A percentile compares a stretch with the other conserved stretches of the same genome.
Evolutionary conservation across 139 green algal genomes (phyloP).

Genomic region (Asterochloris sp.): DNA sequence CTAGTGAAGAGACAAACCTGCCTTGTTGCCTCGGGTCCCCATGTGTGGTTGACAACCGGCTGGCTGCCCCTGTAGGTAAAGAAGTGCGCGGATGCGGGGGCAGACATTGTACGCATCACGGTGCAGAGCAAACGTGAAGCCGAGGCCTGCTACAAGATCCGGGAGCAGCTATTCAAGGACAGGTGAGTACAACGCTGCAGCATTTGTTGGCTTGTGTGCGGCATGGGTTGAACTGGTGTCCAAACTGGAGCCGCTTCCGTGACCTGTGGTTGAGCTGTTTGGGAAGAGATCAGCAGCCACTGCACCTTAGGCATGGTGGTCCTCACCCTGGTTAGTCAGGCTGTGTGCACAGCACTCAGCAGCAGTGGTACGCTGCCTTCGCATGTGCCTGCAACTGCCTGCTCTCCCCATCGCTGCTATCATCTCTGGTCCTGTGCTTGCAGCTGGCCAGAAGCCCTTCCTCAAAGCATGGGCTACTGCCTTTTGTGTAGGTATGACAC

Average conservation of each 20-base stretch:
- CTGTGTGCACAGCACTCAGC: no score
- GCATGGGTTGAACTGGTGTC: background rate
- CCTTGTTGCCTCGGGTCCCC: background rate
- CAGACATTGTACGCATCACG: conserved; percentile 96
- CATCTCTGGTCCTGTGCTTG: no score
- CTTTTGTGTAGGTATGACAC: conserved; percentile 78
- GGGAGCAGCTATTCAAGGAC: conserved; percentile 91
- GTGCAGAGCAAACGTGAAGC: conserved; percentile 95
- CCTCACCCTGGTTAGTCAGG: no score
- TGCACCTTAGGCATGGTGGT: no score
- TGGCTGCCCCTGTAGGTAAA: conserved; percentile 76
- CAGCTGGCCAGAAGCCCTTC: no score
- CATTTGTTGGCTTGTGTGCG: background rate
- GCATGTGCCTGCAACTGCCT: no score
- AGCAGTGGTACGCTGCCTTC: no score
- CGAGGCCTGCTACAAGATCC: conserved; percentile 89
- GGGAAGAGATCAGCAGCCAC: no score
- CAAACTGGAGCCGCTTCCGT: background rate
- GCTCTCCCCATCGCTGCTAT: no score
- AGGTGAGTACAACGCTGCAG: conserved; percentile 39
- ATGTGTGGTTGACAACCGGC: background rate
- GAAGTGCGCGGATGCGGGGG: conserved; percentile 91
- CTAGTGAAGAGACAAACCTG: background rate
- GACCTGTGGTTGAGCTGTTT: background rate
- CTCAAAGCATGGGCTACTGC: background rate